Percentiles rank a stretch among this genome's conserved stretches.
Evolutionary conservation across 139 green algal genomes (phyloP).

Genomic region (Dunaliella sp.): DNA sequence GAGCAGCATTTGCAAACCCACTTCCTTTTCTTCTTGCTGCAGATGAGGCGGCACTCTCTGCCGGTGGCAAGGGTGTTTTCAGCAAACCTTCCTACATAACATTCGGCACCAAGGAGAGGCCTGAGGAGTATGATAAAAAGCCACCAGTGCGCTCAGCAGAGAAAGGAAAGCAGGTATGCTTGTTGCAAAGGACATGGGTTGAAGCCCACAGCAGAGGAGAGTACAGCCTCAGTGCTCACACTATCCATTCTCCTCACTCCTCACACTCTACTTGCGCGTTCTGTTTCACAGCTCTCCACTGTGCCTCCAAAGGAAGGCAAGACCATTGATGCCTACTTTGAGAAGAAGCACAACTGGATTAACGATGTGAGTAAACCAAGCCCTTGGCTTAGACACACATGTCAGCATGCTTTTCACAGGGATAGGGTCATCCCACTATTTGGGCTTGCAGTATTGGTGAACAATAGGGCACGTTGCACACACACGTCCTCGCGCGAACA

Average conservation of each 20-base stretch:
- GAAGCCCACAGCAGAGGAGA: no score
- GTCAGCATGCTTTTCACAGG: no score
- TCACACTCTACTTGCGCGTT: no score
- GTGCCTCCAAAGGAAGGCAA: conserved; percentile 50
- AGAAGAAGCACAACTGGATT: conserved; percentile 73
- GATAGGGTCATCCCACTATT: no score
- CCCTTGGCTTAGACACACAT: no score
- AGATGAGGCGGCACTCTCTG: conserved; percentile 62
- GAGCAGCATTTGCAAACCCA: no score
- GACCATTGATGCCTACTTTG: conserved; percentile 70
- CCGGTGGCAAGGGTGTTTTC: conserved; percentile 66
- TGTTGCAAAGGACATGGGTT: no score
- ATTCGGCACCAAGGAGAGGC: conserved; percentile 56
- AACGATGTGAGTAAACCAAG: conserved; percentile 38
- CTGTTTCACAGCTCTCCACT: conserved; percentile 65
- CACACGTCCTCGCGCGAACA: neutral
- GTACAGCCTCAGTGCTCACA: no score
- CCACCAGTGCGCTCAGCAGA: conserved; percentile 24
- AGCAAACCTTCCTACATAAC: conserved; percentile 66
- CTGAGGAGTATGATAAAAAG: conserved; percentile 58
- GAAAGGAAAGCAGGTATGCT: neutral
- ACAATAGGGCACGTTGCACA: no score
- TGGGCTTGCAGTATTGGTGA: no score
- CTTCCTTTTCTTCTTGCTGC: neutral
- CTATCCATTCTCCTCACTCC: no score